phyloP scores from a whole-genome alignment of 2,329 filamentous ascomycete species.

The Podosphaera aphanis region DNA sequence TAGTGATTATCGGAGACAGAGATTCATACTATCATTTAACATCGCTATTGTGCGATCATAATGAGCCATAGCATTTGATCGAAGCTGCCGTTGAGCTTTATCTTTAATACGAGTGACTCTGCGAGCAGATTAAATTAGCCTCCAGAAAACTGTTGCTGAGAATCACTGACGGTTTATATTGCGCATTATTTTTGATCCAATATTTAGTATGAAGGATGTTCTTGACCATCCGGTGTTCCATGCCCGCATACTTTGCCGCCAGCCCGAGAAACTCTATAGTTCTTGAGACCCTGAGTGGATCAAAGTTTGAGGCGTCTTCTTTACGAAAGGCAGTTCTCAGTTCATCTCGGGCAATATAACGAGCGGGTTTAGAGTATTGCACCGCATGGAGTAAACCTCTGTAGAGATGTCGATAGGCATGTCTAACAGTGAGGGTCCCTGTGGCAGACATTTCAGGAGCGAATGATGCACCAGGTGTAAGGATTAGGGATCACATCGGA shows the following conservation, averaged over 20 bases:
- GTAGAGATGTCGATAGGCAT: slow-evolving; percentile 48
- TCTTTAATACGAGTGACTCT: neutral
- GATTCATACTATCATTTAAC: slow-evolving; percentile 50
- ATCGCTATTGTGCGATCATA: slow-evolving; percentile 48
- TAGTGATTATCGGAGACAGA: slow-evolving; percentile 29
- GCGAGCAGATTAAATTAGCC: neutral
- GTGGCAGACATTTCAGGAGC: slow-evolving; percentile 1
- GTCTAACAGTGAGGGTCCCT: slow-evolving; percentile 20
- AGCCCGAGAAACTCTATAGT: slow-evolving; percentile 48
- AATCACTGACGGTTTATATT: slow-evolving; percentile 2
- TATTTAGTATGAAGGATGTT: slow-evolving; percentile 32
- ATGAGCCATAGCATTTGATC: slow-evolving; percentile 21
- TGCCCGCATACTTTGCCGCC: slow-evolving; percentile 35
- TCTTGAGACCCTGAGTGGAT: slow-evolving; percentile 30
- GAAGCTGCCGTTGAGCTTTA: slow-evolving; percentile 1
- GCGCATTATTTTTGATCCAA: slow-evolving; percentile 3
- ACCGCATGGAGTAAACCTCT: slow-evolving; percentile 44
- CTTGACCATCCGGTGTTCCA: slow-evolving; percentile 51
- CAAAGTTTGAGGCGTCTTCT: slow-evolving; percentile 22
- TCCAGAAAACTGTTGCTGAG: neutral
- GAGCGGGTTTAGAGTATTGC: slow-evolving; percentile 44
- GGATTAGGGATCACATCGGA: no score
- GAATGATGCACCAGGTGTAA: no score
- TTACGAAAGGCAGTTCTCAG: slow-evolving; percentile 34
- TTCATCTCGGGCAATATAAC: slow-evolving; percentile 35